Base-by-base conservation (phyloP, 306 rosid genomes). In the Gastrolobium bilobum region DNA sequence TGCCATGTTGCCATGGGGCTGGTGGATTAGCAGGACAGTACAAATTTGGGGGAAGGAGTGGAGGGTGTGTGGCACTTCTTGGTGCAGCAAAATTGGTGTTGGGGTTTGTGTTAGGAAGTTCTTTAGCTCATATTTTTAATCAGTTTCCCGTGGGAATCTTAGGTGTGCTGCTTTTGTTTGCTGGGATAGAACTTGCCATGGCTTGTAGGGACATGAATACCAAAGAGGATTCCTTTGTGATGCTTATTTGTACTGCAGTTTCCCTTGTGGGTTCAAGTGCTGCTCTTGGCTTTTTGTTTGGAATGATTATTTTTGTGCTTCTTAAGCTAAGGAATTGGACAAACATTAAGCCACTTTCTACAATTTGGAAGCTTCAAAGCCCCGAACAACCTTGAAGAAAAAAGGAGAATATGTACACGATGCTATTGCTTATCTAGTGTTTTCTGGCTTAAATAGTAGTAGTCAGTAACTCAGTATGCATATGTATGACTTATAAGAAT, bases 1-100 rank as follows among this genome's bases (percentile, higher is more conserved):
- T 93, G 89, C 98, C 98, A 6, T 6, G 87, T 50, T 93, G 98
- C 65, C 97, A 91, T 63, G 97, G 98, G 0, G 97, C 94, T 0
- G 98, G 98, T 4, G 98, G 98, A 14, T 34, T 93, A 1, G 98
- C 98, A 0, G 94, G 98, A 20, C 98, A 93, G 47, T 93, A 91
- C 59, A 91, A 88, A 38, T 93, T 93, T 37, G 98, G 97, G 26
- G 97, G 97, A 0, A 83, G 98, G 79, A 93, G 97, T 69, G 98
- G 98, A 0, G 97, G 86, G 20, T 91, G 98, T 64, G 96, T 93
- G 72, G 97, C 93, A 0, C 38, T 93, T 13, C 91, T 93, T 29
- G 97, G 98, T 11, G 89, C 79, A 2, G 88, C 84, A 0, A 93
- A 93, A 51, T 67, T 85, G 77, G 70, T 85, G 0, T 80, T 90